Conservation (phyloP, 331 rosid genomes). For the Malus hybrid region DNA sequence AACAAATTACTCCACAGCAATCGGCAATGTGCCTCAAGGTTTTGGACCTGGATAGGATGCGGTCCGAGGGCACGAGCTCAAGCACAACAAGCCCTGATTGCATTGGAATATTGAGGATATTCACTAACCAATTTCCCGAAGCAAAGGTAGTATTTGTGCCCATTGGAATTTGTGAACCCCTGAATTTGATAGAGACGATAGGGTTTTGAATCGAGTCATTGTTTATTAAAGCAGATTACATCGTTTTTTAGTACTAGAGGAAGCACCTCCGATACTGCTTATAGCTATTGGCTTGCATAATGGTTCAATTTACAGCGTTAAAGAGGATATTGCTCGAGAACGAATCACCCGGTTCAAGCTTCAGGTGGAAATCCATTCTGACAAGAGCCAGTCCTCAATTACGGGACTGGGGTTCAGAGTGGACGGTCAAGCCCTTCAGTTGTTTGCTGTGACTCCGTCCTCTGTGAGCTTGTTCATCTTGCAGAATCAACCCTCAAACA, state of each 20-base stretch:
- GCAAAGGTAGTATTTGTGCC: slow-evolving; percentile 49
- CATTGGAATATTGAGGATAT: slow-evolving; percentile 88
- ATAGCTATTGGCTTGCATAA: slow-evolving; percentile 87
- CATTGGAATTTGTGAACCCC: background rate
- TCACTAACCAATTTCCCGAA: slow-evolving; percentile 87
- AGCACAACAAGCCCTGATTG: slow-evolving; percentile 80
- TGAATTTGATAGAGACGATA: background rate
- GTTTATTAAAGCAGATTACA: slow-evolving; percentile 56
- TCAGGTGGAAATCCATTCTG: slow-evolving; percentile 59
- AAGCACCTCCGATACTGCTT: slow-evolving; percentile 85
- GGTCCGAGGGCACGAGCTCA: slow-evolving; percentile 74
- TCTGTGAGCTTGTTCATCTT: slow-evolving; percentile 77
- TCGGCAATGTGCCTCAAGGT: slow-evolving; percentile 83
- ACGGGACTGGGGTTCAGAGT: slow-evolving; percentile 90
- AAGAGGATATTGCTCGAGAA: slow-evolving; percentile 95
- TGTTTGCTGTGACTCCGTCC: slow-evolving; percentile 83
- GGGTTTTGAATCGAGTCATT: background rate
- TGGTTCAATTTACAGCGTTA: slow-evolving; percentile 86
- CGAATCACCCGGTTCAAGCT: slow-evolving; percentile 88
- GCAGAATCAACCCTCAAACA: slow-evolving; percentile 63
- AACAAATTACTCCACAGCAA: slow-evolving; percentile 67
- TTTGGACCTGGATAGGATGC: slow-evolving; percentile 87
- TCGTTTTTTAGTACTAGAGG: slow-evolving; percentile 89
- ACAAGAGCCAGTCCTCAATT: slow-evolving; percentile 51
- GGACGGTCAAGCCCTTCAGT: slow-evolving; percentile 85